Conservation (phyloP, 202 grass and related monocot genomes). For the Musa balbisiana region DNA sequence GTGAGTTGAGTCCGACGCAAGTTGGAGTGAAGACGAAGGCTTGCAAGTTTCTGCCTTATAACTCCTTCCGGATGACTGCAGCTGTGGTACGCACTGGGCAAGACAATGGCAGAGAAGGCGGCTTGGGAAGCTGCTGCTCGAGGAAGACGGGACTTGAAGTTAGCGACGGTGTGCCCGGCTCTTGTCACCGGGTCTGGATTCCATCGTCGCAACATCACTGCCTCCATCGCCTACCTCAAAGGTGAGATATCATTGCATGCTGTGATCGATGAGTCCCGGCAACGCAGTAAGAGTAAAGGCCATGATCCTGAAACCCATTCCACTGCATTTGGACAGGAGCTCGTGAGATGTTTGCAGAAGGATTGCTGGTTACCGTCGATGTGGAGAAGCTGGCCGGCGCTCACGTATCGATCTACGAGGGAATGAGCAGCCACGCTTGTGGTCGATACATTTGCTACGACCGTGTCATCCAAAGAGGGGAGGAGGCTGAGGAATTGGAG, state of each 20-base stretch:
- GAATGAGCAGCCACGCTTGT: constrained; percentile 56
- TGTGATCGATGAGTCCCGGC: background rate
- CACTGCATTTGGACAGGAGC: constrained; percentile 37
- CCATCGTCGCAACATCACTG: constrained; percentile 70
- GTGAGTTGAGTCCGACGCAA: constrained; percentile 15
- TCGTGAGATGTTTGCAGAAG: constrained; percentile 54
- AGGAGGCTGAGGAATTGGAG: constrained; percentile 63
- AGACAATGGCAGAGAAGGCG: constrained; percentile 84
- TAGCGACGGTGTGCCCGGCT: constrained; percentile 74
- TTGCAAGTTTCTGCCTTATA: too few relatives aligned
- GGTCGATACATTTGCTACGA: constrained; percentile 95
- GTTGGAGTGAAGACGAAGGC: background rate
- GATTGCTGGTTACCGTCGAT: constrained; percentile 67
- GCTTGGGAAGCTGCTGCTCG: constrained; percentile 72
- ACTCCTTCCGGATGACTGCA: constrained; percentile 17
- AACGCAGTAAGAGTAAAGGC: background rate
- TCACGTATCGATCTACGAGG: constrained; percentile 69
- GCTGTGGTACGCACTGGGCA: constrained; percentile 92
- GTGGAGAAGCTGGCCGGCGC: constrained; percentile 71
- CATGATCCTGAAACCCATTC: background rate
- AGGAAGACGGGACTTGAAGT: constrained; percentile 69
- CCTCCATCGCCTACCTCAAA: constrained; percentile 92
- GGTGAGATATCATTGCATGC: constrained; percentile 19
- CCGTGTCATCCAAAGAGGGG: constrained; percentile 44
- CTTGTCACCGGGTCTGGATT: constrained; percentile 82